A percentile compares a stretch with the other conserved stretches of the same genome.
Evolutionary conservation across 2,329 filamentous ascomycete genomes (phyloP).

Genomic region (Raffaelea arxii): DNA sequence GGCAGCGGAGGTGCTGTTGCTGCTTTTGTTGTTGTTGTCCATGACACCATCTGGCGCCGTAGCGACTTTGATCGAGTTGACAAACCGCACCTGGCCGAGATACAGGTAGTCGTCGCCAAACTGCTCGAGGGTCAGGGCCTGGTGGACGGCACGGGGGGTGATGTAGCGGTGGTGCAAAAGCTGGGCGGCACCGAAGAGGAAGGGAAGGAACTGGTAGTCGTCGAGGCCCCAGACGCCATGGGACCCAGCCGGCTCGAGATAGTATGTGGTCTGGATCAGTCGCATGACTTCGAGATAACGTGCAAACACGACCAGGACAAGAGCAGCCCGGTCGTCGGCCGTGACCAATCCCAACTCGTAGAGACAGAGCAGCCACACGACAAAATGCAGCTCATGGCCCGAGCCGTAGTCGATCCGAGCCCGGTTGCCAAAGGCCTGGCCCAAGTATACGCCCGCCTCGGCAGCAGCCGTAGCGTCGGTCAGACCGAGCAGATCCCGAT

Average conservation of each 20-base stretch:
- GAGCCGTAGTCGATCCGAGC: conserved; percentile 92
- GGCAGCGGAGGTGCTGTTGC: conserved; percentile 31
- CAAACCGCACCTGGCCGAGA: conserved; percentile 83
- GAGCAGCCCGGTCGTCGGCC: conserved; percentile 55
- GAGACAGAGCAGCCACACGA: conserved; percentile 92
- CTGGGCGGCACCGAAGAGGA: conserved; percentile 88
- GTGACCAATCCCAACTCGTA: conserved; percentile 65
- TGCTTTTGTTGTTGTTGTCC: not conserved
- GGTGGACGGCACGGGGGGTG: conserved; percentile 75
- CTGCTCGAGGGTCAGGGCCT: conserved; percentile 78
- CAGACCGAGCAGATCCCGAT: conserved; percentile 45
- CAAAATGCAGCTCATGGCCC: conserved; percentile 94
- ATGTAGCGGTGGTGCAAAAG: conserved; percentile 75
- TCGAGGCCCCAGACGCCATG: conserved; percentile 98
- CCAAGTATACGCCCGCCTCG: conserved; percentile 72
- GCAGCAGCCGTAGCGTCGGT: conserved; percentile 38
- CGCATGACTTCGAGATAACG: conserved; percentile 84
- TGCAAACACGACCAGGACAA: conserved; percentile 71
- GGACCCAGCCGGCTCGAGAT: conserved; percentile 91
- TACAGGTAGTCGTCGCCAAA: conserved; percentile 79
- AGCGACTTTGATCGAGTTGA: conserved; percentile 74
- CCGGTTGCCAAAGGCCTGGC: conserved; percentile 76
- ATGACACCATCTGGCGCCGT: conserved; percentile 1
- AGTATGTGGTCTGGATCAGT: conserved; percentile 80
- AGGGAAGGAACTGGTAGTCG: conserved; percentile 94